Conservation (phyloP, 169 alveolate species). For the Besnoitia besnoiti region DNA sequence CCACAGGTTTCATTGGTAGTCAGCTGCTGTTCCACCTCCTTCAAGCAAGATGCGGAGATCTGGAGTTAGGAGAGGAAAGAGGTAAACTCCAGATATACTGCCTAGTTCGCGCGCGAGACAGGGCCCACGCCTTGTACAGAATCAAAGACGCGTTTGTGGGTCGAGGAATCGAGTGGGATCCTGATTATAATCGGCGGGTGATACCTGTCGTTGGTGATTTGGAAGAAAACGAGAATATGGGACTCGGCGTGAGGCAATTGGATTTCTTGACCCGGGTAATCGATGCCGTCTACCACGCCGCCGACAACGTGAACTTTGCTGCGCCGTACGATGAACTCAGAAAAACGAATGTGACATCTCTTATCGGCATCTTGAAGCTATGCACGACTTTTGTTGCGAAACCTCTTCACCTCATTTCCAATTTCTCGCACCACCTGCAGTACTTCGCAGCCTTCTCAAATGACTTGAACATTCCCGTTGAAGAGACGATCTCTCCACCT, state of each 20-base stretch:
- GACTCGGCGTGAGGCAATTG: slow-evolving; percentile 61
- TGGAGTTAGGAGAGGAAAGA: neutral
- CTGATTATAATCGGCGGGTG: slow-evolving; percentile 36
- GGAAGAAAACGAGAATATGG: slow-evolving; percentile 65
- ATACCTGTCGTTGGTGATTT: slow-evolving; percentile 72
- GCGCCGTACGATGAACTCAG: slow-evolving; percentile 68
- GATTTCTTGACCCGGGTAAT: slow-evolving; percentile 52
- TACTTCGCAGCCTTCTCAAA: slow-evolving; percentile 65
- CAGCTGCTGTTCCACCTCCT: slow-evolving; percentile 60
- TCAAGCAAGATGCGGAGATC: neutral
- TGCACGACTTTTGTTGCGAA: slow-evolving; percentile 69
- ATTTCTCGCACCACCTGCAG: slow-evolving; percentile 73
- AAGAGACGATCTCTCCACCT: slow-evolving; percentile 46
- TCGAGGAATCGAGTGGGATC: slow-evolving; percentile 53
- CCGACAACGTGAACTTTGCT: slow-evolving; percentile 70
- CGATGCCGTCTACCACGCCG: slow-evolving; percentile 76
- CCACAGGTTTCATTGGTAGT: slow-evolving; percentile 77
- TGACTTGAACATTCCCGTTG: slow-evolving; percentile 60
- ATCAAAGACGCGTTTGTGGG: slow-evolving; percentile 64
- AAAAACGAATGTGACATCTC: slow-evolving; percentile 71
- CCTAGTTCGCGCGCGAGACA: slow-evolving; percentile 69
- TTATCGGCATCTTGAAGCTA: slow-evolving; percentile 66
- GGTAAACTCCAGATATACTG: slow-evolving; percentile 65
- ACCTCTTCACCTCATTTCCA: slow-evolving; percentile 74
- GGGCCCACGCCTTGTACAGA: slow-evolving; percentile 66